Evolutionary conservation across 331 rosid genomes (phyloP).

Genomic region (Saraca asoca): DNA sequence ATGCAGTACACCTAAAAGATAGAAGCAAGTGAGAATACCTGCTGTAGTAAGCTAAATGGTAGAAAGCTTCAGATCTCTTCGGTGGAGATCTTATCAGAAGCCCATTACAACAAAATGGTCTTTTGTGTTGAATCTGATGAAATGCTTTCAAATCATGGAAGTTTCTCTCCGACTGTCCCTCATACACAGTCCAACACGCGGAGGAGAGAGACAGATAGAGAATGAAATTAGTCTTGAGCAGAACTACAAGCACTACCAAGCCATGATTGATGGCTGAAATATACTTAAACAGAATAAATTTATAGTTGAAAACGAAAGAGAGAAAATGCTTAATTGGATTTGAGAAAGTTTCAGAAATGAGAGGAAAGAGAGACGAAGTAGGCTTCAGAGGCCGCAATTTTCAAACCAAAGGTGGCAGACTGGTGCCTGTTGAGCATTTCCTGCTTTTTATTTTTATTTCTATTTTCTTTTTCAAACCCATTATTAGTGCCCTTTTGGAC

Average conservation of each 20-base stretch:
- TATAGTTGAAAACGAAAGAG: neutral
- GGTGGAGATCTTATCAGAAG: slow-evolving; percentile 7
- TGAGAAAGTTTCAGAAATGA: neutral
- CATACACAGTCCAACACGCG: neutral
- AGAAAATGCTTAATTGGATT: neutral
- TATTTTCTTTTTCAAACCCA: no score
- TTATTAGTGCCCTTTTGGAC: no score
- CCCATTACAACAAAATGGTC: neutral
- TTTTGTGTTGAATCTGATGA: slow-evolving; percentile 14
- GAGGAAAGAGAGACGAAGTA: no score
- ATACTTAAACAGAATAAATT: neutral
- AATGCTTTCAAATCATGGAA: slow-evolving; percentile 20
- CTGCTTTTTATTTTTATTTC: neutral
- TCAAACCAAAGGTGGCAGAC: neutral
- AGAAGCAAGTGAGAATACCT: slow-evolving; percentile 22
- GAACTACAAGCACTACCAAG: slow-evolving; percentile 43
- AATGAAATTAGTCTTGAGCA: slow-evolving; percentile 44
- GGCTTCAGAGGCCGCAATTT: no score
- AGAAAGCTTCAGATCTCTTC: slow-evolving; percentile 34
- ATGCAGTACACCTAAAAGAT: neutral
- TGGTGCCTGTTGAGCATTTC: neutral
- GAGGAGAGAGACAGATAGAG: neutral
- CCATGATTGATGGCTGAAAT: slow-evolving; percentile 40
- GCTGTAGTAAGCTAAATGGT: slow-evolving; percentile 11
- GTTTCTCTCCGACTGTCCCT: slow-evolving; percentile 17